phyloP scores from a whole-genome alignment of 2,329 filamentous ascomycete genomes.

The Colletotrichum orbiculare region DNA sequence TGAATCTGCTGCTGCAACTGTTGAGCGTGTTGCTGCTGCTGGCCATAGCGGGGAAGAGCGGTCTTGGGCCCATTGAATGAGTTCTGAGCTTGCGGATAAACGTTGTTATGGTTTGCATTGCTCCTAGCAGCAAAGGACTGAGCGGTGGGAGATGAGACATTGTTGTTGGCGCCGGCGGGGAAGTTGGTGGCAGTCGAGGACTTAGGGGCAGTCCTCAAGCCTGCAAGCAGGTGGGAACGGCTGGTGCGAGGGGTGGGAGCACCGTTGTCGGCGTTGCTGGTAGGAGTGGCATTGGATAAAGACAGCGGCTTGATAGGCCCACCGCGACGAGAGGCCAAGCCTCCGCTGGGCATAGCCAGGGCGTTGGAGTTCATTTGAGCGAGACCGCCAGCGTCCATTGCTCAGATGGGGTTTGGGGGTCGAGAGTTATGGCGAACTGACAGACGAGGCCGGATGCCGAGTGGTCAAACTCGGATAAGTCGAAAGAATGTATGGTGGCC shows the following conservation, averaged over 20 bases:
- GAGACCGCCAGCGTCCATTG: constrained; percentile 97
- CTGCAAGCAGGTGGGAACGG: constrained; percentile 92
- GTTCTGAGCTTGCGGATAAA: constrained; percentile 56
- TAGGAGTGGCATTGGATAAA: constrained; percentile 77
- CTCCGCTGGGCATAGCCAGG: constrained; percentile 80
- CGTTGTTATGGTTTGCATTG: constrained; percentile 54
- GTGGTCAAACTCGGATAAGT: constrained; percentile 24
- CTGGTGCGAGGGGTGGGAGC: constrained; percentile 90
- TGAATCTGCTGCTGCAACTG: constrained; percentile 40
- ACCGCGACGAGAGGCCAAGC: constrained; percentile 86
- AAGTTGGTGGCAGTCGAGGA: constrained; percentile 79
- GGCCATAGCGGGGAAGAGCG: constrained; percentile 61
- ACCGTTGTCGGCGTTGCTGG: constrained; percentile 74
- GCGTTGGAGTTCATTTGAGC: constrained; percentile 97
- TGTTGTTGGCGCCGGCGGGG: constrained; percentile 69
- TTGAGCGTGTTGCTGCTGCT: constrained; percentile 43
- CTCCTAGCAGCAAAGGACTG: constrained; percentile 54
- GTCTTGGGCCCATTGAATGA: constrained; percentile 66
- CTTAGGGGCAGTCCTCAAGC: constrained; percentile 93
- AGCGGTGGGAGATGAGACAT: constrained; percentile 53
- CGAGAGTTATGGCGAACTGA: constrained; percentile 19
- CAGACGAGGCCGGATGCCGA: constrained; percentile 19
- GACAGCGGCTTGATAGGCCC: constrained; percentile 91
- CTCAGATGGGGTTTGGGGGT: constrained; percentile 48
- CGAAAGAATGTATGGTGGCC: constrained; percentile 32